These are phyloP conservation scores for Zoysia matrella DNA, from an alignment of 202 grass and related monocot species.

Conservation along the genomic window DNA sequence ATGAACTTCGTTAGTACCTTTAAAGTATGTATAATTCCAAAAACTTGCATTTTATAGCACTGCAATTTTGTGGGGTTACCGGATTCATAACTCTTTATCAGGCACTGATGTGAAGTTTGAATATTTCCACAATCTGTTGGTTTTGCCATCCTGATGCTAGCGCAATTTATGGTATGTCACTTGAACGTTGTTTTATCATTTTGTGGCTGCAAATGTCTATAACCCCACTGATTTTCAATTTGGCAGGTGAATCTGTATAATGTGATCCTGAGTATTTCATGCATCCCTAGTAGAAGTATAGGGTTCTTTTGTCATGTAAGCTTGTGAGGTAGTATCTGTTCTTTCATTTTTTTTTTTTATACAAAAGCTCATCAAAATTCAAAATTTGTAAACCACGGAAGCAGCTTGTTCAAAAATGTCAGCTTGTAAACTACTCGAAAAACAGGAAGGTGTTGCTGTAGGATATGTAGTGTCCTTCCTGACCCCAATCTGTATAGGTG, in stretches of 20 bases:
- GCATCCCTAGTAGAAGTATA: slow-evolving; percentile 8
- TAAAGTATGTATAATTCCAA: slow-evolving; percentile 15
- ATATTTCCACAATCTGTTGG: slow-evolving; percentile 7
- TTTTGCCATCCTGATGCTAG: slow-evolving; percentile 1
- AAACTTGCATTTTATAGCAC: neutral
- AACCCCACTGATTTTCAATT: neutral
- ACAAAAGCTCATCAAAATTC: slow-evolving; percentile 27
- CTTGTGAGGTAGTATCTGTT: slow-evolving; percentile 18
- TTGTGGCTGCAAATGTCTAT: slow-evolving; percentile 5
- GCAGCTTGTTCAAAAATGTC: slow-evolving; percentile 6
- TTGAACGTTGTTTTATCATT: neutral
- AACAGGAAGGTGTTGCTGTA: slow-evolving; percentile 18
- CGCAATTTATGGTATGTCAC: slow-evolving; percentile 31
- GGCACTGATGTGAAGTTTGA: slow-evolving; percentile 1
- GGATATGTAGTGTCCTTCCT: slow-evolving; percentile 9
- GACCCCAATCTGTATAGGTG: slow-evolving; percentile 29
- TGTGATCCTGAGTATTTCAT: slow-evolving; percentile 10
- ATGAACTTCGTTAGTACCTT: slow-evolving; percentile 80
- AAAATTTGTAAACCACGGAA: slow-evolving; percentile 37
- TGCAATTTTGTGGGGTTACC: slow-evolving; percentile 22
- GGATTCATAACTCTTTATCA: slow-evolving; percentile 20
- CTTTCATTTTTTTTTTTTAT: slow-evolving; percentile 31
- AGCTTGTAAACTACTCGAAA: slow-evolving; percentile 35
- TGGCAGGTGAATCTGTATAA: slow-evolving; percentile 57
- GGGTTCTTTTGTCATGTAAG: slow-evolving; percentile 37